Evolutionary conservation across 495 filamentous ascomycete species (phyloP), one percentile per base, ranked within the genome.

Genomic region (Neurospora sp.): DNA sequence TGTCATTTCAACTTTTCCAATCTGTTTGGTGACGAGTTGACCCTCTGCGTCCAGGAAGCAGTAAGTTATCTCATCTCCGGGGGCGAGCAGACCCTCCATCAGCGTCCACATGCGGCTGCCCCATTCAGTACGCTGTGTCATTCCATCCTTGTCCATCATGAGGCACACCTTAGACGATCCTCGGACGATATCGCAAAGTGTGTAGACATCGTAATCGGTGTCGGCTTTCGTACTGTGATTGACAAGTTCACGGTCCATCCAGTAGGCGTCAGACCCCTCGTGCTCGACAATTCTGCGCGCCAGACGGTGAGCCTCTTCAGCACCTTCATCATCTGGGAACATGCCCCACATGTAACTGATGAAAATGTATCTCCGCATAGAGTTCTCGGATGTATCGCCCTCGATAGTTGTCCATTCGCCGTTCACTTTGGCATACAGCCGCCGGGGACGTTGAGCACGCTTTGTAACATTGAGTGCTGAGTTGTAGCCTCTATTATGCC

Each of bases 81-180:
- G 82, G 48, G 74, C 74, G 3, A 86, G 82, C 1, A 87, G 74
- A 8, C 81, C 77, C 73, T 87, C 85, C 16, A 84, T 83, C 18
- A 86, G 79, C 4, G 84, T 86, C 85, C 85, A 87, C 42, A 86
- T 72, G n/a, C 84, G 78, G 16, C 75, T 71, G 14, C 83, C 84
- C 84, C 84, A 86, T 20, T 80, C 39, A 16, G 16, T 42, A 11
- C 75, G 73, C 70, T 35, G 72, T 75, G 16, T 31, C 69, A 11
- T 69, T 38, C 44, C 41, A 16, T 69, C 42, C 39, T 35, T 41
- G 5, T 42, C 46, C 39, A 75, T 38, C 70, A 72, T 46, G 69
- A 77, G 70, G 27, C 75, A 66, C 39, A 77, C 69, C 10, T 18
- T 16, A 0, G 73, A 41, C 16, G 76, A 74, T 37, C 71, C 76